Conservation (phyloP, 306 rosid genomes). For the Carpinus viminea region DNA sequence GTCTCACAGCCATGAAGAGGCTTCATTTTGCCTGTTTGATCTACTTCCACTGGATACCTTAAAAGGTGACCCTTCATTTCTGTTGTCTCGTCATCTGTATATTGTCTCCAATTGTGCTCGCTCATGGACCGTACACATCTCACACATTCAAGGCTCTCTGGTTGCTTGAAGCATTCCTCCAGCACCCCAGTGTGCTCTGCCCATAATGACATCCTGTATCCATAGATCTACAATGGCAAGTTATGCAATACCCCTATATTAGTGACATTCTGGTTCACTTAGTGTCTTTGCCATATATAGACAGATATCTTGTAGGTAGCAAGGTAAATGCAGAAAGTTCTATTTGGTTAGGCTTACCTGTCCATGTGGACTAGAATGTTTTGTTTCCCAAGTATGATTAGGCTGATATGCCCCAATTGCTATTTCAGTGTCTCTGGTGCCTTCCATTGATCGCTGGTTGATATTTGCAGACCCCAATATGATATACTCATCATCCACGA, state of each 20-base stretch:
- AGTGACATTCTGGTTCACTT: background rate
- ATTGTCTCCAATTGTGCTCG: constrained; percentile 79
- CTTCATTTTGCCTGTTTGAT: constrained; percentile 57
- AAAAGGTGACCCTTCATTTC: constrained; percentile 78
- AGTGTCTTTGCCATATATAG: background rate
- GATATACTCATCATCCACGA: constrained; percentile 93
- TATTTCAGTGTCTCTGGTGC: constrained; percentile 91
- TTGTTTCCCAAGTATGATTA: constrained; percentile 60
- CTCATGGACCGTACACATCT: constrained; percentile 54
- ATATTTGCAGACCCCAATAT: constrained; percentile 88
- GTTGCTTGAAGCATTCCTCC: constrained; percentile 61
- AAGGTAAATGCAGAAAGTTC: background rate
- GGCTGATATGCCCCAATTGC: constrained; percentile 96
- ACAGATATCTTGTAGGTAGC: background rate
- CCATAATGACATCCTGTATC: constrained; percentile 91
- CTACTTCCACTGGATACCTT: constrained; percentile 76
- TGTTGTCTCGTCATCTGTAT: constrained; percentile 51
- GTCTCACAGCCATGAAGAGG: constrained; percentile 56
- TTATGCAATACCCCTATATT: too few relatives aligned
- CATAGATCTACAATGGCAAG: constrained; percentile 50
- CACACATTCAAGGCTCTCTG: constrained; percentile 77
- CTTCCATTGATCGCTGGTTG: constrained; percentile 83
- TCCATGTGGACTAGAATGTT: constrained; percentile 59
- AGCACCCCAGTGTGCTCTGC: constrained; percentile 67
- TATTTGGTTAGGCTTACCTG: constrained; percentile 50